Evolutionary conservation across 2,329 filamentous ascomycete genomes (phyloP), one percentile per base, ranked within the genome.

Genomic region (Alternaria triticina): DNA sequence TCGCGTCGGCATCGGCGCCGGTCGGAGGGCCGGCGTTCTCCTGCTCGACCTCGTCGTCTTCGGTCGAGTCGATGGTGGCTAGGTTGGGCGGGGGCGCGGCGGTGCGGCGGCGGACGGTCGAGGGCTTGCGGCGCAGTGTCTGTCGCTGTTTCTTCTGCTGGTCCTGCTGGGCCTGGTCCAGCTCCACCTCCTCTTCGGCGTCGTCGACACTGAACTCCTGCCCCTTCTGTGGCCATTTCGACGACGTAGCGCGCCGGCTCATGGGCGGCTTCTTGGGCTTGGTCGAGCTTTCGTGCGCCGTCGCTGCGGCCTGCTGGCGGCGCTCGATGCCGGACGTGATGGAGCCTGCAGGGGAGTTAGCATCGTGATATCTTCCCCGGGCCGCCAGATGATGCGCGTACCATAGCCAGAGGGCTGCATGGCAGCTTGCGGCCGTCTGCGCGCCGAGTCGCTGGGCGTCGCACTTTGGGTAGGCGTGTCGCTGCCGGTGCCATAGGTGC

Each of bases 201-300:
- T 98, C 95, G 76, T 98, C 94, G 51, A 93, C 93, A 0, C 94
- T 97, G 81, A 97, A 98, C 64, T 95, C 86, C 66, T 92, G 91
- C 28, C 94, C 92, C 57, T 93, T 90, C 76, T 95, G 89, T 3
- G 93, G 94, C 44, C 89, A 89, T 73, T 88, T 85, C 55, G 83
- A 92, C 23, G 93, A 93, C 2, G 93, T 95, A 61, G 90, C 85
- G 65, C 93, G 90, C 70, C 93, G 90, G 61, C 87, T 79, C 79
- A 95, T 87, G 11, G 87, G 82, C 17, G 93, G 93, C 78, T 95
- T 96, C 77, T 88, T 89, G 13, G 89, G 85, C 61, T 78, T 79
- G 25, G 68, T 40, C 9, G 61, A 51, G 27, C 64, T 57, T 43
- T 76, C 74, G 1, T 74, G 60, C 5, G 75, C 65, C 36, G 63